Conservation (phyloP, 2,329 filamentous ascomycete genomes). For the Clonostachys sp. region DNA sequence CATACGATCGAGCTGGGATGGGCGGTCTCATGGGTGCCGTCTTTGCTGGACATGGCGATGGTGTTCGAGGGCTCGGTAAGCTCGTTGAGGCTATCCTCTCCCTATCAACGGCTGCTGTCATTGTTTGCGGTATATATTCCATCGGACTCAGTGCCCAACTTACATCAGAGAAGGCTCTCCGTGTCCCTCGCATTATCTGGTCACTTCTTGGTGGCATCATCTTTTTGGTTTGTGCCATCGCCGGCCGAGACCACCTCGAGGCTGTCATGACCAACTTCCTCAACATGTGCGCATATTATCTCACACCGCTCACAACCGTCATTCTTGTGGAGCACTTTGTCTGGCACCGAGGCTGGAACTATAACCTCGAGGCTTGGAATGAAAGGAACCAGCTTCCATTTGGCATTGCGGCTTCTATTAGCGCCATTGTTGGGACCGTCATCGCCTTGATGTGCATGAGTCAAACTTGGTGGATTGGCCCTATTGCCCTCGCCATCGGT, state of each 20-base stretch:
- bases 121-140: constrained; percentile 72
- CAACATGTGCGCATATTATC: constrained; percentile 66
- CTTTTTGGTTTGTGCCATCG: constrained; percentile 66
- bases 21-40: constrained; percentile 66
- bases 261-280: constrained; percentile 66
- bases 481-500: constrained; percentile 1
- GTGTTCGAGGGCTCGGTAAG: constrained; percentile 58
- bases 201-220: constrained; percentile 55
- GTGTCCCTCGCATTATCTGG: constrained; percentile 65
- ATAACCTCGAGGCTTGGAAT: constrained; percentile 55
- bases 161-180: constrained; percentile 25
- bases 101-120: constrained; percentile 65
- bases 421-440: constrained; percentile 39
- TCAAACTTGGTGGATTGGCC: constrained; percentile 2
- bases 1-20: constrained; percentile 31
- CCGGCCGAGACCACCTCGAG: constrained; percentile 63
- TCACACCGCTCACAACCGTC: constrained; percentile 68
- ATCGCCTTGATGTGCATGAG: constrained; percentile 1
- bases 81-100: constrained; percentile 67
- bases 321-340: constrained; percentile 62
- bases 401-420: constrained; percentile 56
- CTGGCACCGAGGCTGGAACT: constrained; percentile 62
- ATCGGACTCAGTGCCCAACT: constrained; percentile 60
- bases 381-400: constrained; percentile 53
- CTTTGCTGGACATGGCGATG: constrained; percentile 33